Evolutionary conservation across 805 yeast genomes (phyloP).

Genomic region (Starmera dryadoides): DNA sequence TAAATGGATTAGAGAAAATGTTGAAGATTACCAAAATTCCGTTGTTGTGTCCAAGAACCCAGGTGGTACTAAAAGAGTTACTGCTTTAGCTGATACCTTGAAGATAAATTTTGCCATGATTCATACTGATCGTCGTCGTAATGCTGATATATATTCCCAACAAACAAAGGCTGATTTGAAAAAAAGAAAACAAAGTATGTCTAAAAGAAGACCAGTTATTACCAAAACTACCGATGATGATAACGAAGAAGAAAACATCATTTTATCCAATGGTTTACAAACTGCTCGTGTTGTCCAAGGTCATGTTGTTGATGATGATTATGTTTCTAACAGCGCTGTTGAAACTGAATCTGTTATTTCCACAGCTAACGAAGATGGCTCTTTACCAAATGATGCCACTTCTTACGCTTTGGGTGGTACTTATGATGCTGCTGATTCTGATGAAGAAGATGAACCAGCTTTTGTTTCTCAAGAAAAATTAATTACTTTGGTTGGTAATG

Average conservation of each 20-base stretch:
- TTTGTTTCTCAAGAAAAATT: slow-evolving; percentile 56
- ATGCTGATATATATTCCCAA: slow-evolving; percentile 50
- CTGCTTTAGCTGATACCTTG: slow-evolving; percentile 93
- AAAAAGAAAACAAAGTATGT: slow-evolving; percentile 41
- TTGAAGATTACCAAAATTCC: slow-evolving; percentile 76
- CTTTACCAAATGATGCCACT: slow-evolving; percentile 18
- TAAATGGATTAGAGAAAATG: slow-evolving; percentile 89
- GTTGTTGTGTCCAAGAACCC: slow-evolving; percentile 99
- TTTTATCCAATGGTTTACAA: slow-evolving; percentile 74
- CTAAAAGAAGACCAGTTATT: slow-evolving; percentile 35
- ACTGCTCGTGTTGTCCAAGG: slow-evolving; percentile 96
- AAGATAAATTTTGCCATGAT: slow-evolving; percentile 98
- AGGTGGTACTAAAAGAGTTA: slow-evolving; percentile 97
- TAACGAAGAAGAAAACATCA: slow-evolving; percentile 59
- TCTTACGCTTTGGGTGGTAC: slow-evolving; percentile 73
- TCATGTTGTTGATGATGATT: slow-evolving; percentile 90
- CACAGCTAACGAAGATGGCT: slow-evolving; percentile 12
- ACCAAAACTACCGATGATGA: slow-evolving; percentile 37
- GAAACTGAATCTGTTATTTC: slow-evolving; percentile 25
- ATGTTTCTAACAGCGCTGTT: slow-evolving; percentile 26
- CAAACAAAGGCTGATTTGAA: slow-evolving; percentile 29
- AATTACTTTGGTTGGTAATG: slow-evolving; percentile 95
- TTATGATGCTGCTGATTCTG: slow-evolving; percentile 77
- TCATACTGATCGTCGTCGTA: slow-evolving; percentile 94
- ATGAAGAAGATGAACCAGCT: slow-evolving; percentile 68